phyloP scores from a whole-genome alignment of 352 stramenopile genomes.

The Lagenidium giganteum region DNA sequence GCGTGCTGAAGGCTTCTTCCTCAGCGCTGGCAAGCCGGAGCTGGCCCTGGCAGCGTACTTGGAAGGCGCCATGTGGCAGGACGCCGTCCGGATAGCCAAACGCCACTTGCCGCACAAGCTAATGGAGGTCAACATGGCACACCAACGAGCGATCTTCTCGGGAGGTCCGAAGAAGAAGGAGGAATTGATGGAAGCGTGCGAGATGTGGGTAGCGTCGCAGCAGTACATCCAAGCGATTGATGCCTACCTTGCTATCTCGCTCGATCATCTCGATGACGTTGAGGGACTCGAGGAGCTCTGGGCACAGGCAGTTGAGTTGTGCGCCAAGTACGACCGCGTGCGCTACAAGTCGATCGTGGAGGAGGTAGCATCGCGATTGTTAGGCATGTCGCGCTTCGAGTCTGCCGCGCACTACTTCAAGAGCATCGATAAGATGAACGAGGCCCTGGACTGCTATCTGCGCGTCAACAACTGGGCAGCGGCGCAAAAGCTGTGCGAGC shows the following conservation, averaged over 20 bases:
- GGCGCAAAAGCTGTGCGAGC: constrained; percentile 56
- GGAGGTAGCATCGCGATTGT: constrained; percentile 74
- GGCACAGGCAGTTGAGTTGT: constrained; percentile 77
- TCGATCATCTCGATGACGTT: constrained; percentile 44
- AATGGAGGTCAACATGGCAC: constrained; percentile 77
- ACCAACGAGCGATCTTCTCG: constrained; percentile 59
- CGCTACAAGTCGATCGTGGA: constrained; percentile 80
- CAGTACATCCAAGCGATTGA: constrained; percentile 88
- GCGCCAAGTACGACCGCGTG: constrained; percentile 66
- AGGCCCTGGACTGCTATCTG: constrained; percentile 80
- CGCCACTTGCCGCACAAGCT: constrained; percentile 87
- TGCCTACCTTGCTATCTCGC: constrained; percentile 74
- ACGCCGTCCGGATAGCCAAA: constrained; percentile 84
- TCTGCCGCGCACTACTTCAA: constrained; percentile 76
- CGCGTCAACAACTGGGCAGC: constrained; percentile 59
- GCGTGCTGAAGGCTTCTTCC: constrained; percentile 78
- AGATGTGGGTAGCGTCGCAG: constrained; percentile 72
- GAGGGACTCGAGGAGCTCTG: constrained; percentile 79
- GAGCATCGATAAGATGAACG: constrained; percentile 80
- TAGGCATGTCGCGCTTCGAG: constrained; percentile 73
- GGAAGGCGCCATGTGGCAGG: constrained; percentile 73
- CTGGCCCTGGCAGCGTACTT: constrained; percentile 77
- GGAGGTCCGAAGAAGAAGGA: constrained; percentile 56
- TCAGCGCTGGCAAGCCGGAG: constrained; percentile 85
- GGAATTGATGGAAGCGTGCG: constrained; percentile 66